Percentiles rank a stretch among this genome's conserved stretches.
These are phyloP conservation scores for Diaporthe australafricana DNA, from an alignment of 2,329 filamentous ascomycete genomes.

Conservation along the genomic window DNA sequence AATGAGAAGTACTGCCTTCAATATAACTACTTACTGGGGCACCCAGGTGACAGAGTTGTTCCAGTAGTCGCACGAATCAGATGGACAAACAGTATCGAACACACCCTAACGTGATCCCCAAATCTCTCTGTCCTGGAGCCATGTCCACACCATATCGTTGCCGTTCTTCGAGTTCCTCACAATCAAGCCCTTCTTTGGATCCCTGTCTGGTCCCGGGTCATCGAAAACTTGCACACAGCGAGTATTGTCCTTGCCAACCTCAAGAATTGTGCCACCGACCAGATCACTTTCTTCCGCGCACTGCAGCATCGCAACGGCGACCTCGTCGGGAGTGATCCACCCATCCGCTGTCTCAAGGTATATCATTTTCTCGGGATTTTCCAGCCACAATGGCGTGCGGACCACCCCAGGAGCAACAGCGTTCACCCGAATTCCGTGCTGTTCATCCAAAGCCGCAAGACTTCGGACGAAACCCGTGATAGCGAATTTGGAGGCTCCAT, in stretches of 20 bases:
- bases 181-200: slow-evolving; percentile 43
- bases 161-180: slow-evolving; percentile 45
- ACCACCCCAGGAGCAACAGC: slow-evolving; percentile 59
- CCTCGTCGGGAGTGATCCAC: slow-evolving; percentile 56
- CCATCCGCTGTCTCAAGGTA: slow-evolving; percentile 50
- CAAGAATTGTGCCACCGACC: slow-evolving; percentile 55
- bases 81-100: no score
- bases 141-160: slow-evolving; percentile 43
- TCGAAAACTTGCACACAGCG: slow-evolving; percentile 50
- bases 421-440: slow-evolving; percentile 52
- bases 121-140: slow-evolving; percentile 42
- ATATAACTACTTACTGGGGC: neutral
- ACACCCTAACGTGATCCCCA: slow-evolving; percentile 39
- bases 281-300: slow-evolving; percentile 49
- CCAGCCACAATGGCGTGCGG: slow-evolving; percentile 58
- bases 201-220: slow-evolving; percentile 52
- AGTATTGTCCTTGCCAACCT: slow-evolving; percentile 49
- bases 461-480: slow-evolving; percentile 55
- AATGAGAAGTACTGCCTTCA: neutral
- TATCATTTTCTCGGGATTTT: slow-evolving; percentile 56
- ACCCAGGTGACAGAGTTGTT: neutral
- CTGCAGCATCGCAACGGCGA: slow-evolving; percentile 57
- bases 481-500: slow-evolving; percentile 53
- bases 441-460: slow-evolving; percentile 50
- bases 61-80: neutral